phyloP scores from a whole-genome alignment of 768 basidiomycete species.

The Chiua virens region DNA sequence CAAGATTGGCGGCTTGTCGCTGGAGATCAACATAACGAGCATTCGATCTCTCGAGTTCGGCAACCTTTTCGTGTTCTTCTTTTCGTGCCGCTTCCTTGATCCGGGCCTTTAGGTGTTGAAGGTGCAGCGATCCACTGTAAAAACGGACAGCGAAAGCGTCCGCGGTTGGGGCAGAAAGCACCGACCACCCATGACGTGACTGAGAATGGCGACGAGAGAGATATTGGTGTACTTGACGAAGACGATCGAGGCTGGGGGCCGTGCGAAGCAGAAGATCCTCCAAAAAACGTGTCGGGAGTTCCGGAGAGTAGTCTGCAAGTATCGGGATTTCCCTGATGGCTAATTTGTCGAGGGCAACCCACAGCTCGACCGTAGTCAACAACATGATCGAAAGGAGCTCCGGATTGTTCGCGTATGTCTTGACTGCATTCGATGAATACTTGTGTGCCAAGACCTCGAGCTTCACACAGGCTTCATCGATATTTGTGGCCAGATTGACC shows the following conservation, averaged over 20 bases:
- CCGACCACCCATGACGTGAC: conserved; percentile 20
- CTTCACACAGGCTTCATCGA: conserved; percentile 21
- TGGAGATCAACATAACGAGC: not conserved
- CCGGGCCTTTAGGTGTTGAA: conserved; percentile 19
- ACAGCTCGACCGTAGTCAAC: conserved; percentile 45
- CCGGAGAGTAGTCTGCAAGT: conserved; percentile 45
- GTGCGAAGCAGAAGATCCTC: conserved; percentile 42
- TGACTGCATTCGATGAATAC: conserved; percentile 27
- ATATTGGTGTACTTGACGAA: conserved; percentile 30
- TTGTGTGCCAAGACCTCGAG: conserved; percentile 27
- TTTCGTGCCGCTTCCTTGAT: conserved; percentile 31
- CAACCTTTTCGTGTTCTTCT: conserved; percentile 17
- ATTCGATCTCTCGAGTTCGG: conserved; percentile 28
- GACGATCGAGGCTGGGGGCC: conserved; percentile 27
- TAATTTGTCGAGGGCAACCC: conserved; percentile 46
- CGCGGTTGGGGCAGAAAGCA: conserved; percentile 29
- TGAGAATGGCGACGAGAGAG: conserved; percentile 28
- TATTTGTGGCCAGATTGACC: conserved; percentile 23
- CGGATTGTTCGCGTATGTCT: conserved; percentile 34
- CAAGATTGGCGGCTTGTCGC: not conserved
- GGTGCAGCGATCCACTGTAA: conserved; percentile 19
- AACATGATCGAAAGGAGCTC: conserved; percentile 42
- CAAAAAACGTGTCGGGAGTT: conserved; percentile 38
- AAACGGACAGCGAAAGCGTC: conserved; percentile 36
- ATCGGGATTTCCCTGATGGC: conserved; percentile 36